Conservation (phyloP, 139 green algal genomes). For the Picochlorum sp. region DNA sequence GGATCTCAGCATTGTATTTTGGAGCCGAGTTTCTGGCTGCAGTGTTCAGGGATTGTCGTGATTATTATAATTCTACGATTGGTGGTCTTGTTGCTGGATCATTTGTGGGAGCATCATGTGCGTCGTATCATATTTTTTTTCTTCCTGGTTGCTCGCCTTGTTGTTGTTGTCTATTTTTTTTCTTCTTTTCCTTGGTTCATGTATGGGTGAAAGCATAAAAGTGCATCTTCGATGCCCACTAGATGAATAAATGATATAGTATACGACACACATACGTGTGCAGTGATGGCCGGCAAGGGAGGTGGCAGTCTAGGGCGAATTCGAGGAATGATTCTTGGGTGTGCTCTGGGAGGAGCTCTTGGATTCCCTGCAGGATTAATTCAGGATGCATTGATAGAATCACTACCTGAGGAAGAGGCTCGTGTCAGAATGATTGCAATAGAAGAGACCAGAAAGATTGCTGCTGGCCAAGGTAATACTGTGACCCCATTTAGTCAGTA, state of each 20-base stretch:
- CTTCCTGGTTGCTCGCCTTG: too few species aligned
- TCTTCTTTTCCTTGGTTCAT: too few species aligned
- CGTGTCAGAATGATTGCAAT: background rate
- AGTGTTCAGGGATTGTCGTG: conserved; percentile 20
- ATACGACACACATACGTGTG: background rate
- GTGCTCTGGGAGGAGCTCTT: conserved; percentile 22
- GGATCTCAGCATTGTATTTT: conserved; percentile 31
- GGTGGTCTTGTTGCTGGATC: conserved; percentile 19
- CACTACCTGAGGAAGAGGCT: conserved; percentile 3
- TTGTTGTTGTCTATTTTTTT: too few species aligned
- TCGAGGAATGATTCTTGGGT: conserved; percentile 21
- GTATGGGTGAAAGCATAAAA: too few species aligned
- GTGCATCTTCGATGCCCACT: too few species aligned
- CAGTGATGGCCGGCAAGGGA: background rate
- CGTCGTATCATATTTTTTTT: background rate
- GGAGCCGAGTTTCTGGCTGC: conserved; percentile 24
- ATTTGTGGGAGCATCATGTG: conserved; percentile 13
- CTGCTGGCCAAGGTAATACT: background rate
- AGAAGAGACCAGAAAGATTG: conserved; percentile 5
- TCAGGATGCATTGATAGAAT: conserved; percentile 13
- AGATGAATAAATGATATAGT: too few species aligned
- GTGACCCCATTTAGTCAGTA: background rate
- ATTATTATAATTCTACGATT: conserved; percentile 20
- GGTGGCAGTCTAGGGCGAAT: conserved; percentile 18
- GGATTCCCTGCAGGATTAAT: conserved; percentile 26